Percentiles rank a stretch among this genome's conserved stretches.
Evolutionary conservation across 2,329 filamentous ascomycete genomes (phyloP).

Genomic region (Aureobasidium sp.): DNA sequence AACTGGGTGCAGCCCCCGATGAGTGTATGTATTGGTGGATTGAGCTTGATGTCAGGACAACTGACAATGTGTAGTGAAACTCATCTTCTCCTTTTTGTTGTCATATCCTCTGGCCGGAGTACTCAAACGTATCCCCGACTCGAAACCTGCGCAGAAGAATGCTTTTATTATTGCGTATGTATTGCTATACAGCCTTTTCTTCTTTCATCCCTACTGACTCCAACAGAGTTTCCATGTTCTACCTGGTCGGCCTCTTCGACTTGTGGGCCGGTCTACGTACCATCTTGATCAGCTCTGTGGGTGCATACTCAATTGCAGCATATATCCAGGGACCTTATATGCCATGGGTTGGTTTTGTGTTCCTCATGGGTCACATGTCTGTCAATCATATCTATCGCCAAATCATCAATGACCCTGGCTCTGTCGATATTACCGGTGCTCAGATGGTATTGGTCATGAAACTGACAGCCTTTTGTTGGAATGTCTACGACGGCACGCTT

Average conservation of each 20-base stretch:
- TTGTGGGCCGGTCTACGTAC: slow-evolving; percentile 79
- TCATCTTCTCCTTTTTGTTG: slow-evolving; percentile 79
- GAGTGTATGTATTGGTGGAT: slow-evolving; percentile 42
- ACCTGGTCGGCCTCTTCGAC: slow-evolving; percentile 86
- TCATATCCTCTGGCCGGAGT: slow-evolving; percentile 86
- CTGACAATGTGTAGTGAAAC: slow-evolving; percentile 62
- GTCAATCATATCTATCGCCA: slow-evolving; percentile 80
- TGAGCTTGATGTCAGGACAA: not conserved
- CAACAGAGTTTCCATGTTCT: slow-evolving; percentile 71
- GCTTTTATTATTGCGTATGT: slow-evolving; percentile 68
- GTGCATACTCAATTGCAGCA: slow-evolving; percentile 73
- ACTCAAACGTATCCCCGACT: slow-evolving; percentile 83
- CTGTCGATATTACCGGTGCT: slow-evolving; percentile 80
- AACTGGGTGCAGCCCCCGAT: slow-evolving; percentile 55
- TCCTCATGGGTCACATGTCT: slow-evolving; percentile 93
- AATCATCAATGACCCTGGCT: slow-evolving; percentile 53
- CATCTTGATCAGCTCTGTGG: slow-evolving; percentile 67
- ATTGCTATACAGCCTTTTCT: not conserved
- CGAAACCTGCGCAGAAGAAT: slow-evolving; percentile 77
- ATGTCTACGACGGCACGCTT: slow-evolving; percentile 83
- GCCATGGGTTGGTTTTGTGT: slow-evolving; percentile 94
- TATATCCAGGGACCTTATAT: slow-evolving; percentile 83
- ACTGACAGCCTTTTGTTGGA: slow-evolving; percentile 93
- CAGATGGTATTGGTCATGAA: slow-evolving; percentile 99
- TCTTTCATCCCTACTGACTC: slow-evolving; percentile 14